Base-by-base conservation (phyloP, 805 yeast genomes). In the Starmerella apicola region DNA sequence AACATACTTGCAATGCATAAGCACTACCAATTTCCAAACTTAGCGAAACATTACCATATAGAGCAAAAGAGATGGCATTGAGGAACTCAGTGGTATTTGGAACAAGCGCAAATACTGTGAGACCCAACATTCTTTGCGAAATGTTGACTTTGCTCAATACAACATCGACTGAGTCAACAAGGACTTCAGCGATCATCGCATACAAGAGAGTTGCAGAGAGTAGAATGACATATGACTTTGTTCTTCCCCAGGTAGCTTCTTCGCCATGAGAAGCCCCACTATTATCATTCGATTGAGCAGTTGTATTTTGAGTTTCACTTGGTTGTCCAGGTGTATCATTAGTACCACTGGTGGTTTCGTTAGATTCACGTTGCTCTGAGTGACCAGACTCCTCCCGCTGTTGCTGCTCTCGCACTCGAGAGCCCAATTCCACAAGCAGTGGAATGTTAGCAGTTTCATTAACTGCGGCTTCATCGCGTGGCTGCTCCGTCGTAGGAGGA, bases 11-110 rank as follows among this genome's bases (percentile, higher is more conserved):
- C 43, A 91, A 67, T 0, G 95, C 98, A 57, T 91, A 91, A 0
- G 98, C 98, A 46, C 94, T 78, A 44, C 98, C 98, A 59, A 91
- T 91, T 57, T 91, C 98, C 94, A 91, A 82, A 2, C 95, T 82
- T 34, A 91, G 65, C 0, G 98, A 95, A 39, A 91, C 95, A 51
- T 91, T 91, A 1, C 98, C 98, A 51, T 88, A 76, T 51, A 84
- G 75, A 0, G 98, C 98, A 65, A 91, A 91, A 20, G 95, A 85
- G 42, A 91, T 86, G 52, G 97, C 98, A 61, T 91, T 91, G 43
- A 91, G 70, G 53, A 91, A 91, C 62, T 91, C 98, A 0, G 98
- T 91, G 5, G 97, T 84, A 55, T 86, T 91, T 10, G 98, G 98
- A 21, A 91, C 95, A 32, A 91, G 65, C 0, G 98, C 97, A 64